Evolutionary conservation across 306 rosid species (phyloP).

Genomic region (Cotoneaster glaucophyllus): DNA sequence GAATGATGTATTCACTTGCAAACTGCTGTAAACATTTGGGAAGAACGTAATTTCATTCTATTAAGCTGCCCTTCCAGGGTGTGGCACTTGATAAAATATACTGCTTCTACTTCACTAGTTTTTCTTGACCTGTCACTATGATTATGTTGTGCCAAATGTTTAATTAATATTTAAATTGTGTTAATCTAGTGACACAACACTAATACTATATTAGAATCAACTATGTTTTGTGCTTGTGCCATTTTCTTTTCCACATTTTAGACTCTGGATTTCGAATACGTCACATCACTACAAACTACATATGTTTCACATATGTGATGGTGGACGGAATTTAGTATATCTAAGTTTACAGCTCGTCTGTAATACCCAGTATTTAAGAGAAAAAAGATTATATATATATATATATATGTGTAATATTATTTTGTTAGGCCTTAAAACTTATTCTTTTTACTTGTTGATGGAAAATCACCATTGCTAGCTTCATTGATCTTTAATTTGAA

Average conservation of each 20-base stretch:
- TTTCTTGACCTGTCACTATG: constrained; percentile 50
- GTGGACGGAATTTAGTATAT: too few relatives aligned
- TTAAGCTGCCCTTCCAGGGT: constrained; percentile 51
- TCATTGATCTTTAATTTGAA: too few relatives aligned
- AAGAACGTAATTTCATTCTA: constrained; percentile 30
- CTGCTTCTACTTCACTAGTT: constrained; percentile 3
- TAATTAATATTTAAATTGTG: background rate
- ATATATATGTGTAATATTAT: too few relatives aligned
- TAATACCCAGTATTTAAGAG: too few relatives aligned
- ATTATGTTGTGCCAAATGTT: constrained; percentile 25
- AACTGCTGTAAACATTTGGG: constrained; percentile 18
- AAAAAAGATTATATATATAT: too few relatives aligned
- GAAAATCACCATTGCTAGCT: too few relatives aligned
- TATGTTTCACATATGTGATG: too few relatives aligned
- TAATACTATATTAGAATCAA: constrained; percentile 5
- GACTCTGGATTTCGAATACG: background rate
- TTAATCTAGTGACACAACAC: constrained; percentile 24
- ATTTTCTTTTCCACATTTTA: background rate
- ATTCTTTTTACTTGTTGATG: too few relatives aligned
- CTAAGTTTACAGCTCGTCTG: background rate
- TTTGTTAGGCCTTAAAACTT: too few relatives aligned
- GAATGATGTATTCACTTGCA: constrained; percentile 50
- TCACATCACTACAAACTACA: background rate
- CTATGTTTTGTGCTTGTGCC: background rate
- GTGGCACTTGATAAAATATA: constrained; percentile 28